Percentiles rank a stretch among this genome's conserved stretches.
phyloP scores from a whole-genome alignment of 345 rosid genomes.

The Erysimum cheiranthoides region DNA sequence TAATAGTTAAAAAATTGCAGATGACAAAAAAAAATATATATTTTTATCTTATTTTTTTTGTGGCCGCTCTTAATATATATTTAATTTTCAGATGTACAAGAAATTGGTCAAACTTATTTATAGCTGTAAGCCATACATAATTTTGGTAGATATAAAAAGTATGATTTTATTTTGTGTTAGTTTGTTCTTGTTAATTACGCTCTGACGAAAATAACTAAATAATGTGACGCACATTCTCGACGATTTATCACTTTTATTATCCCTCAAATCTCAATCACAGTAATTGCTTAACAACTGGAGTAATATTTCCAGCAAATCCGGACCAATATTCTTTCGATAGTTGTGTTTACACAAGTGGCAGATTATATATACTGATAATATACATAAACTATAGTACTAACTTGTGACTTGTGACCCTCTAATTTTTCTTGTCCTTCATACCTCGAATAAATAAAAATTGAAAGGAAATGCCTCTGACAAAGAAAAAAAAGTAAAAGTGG shows the following conservation, averaged over 20 bases:
- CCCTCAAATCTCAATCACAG: neutral
- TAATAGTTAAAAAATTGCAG: too few species aligned
- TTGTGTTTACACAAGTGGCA: slow-evolving; percentile 1
- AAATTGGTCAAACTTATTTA: too few species aligned
- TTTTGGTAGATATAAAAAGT: too few species aligned
- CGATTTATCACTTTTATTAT: neutral
- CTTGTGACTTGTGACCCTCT: neutral
- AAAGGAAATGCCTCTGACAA: slow-evolving; percentile 26
- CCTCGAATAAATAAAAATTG: slow-evolving; percentile 26
- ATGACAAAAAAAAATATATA: too few species aligned
- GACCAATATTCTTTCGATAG: slow-evolving; percentile 22
- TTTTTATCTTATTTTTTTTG: too few species aligned
- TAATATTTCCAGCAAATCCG: slow-evolving; percentile 20
- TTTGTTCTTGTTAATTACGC: too few species aligned
- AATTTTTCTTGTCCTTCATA: slow-evolving; percentile 8
- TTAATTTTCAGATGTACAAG: too few species aligned
- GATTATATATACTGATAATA: too few species aligned
- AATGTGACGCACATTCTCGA: neutral
- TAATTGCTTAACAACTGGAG: neutral
- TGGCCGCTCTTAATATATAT: too few species aligned
- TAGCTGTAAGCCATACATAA: too few species aligned
- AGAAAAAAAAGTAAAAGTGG: slow-evolving; percentile 38
- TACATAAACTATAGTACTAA: neutral
- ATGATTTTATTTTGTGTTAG: too few species aligned
- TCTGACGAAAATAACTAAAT: too few species aligned